Evolutionary conservation across 495 filamentous ascomycete genomes (phyloP), one percentile per base, ranked within the genome.

Genomic region (Letharia lupina): DNA sequence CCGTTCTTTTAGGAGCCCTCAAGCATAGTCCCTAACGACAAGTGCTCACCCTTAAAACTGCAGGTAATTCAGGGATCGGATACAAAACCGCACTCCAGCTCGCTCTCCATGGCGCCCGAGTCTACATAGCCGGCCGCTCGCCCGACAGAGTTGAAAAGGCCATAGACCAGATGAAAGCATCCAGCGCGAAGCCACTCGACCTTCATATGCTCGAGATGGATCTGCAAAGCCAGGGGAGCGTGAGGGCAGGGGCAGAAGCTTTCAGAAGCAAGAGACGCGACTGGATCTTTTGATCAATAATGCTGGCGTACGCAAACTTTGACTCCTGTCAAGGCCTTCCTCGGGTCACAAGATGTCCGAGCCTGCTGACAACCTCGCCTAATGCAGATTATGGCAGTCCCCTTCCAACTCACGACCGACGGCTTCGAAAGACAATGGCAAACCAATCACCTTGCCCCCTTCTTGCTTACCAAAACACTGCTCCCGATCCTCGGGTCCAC

Each of bases 241-340:
- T 77, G 41, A 69, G 70, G 28, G 42, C 69, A 31, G 76, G 71
- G 1, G 73, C 69, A 28, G 70, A 75, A 37, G n/a, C 33, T 16
- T 70, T 76, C 60, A 60, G 31, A 41, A 65, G 2, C 50, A 39
- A 11, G 73, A 73, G 59, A 59, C 68, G 23, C 59, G 61, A 16
- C 67, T 85, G 23, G 77, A 87, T 62, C 70, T 83, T n/a, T 72
- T 89, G 8, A 73, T 88, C 47, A 81, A 82, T 73, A 89, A 88
- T 65, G 86, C 87, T 23, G 84, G 84, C 41, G 54, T 63, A 50
- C 35, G 52, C 0, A 15, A n/a, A 23, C 16, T 47, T 12, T 12
- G 12, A 13, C 41, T 42, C 0, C 23, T 42, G 6, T 6, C 20
- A 23, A 9, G n/a, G n/a, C n/a, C 20, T 23, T 28, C 20, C 47